phyloP scores from a whole-genome alignment of 306 rosid species.

The Comarum palustre region DNA sequence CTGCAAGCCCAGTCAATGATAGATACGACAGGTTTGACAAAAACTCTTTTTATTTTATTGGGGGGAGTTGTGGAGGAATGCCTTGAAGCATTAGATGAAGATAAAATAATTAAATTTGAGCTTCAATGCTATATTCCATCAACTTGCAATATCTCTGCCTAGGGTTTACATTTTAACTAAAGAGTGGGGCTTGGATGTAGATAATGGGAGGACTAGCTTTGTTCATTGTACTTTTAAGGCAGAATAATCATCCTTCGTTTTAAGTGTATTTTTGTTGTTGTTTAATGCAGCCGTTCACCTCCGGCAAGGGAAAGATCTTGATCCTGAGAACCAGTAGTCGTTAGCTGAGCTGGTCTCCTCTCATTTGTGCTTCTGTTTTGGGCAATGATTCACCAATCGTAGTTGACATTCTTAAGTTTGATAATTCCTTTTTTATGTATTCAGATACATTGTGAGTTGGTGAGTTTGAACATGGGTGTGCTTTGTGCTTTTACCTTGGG shows the following conservation, averaged over 20 bases:
- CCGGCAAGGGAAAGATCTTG: conserved; percentile 49
- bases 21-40: conserved; percentile 55
- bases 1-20: conserved; percentile 33
- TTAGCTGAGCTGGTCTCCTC: conserved; percentile 35
- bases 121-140: neutral
- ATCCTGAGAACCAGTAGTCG: conserved; percentile 37
- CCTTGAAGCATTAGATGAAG: neutral
- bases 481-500: neutral
- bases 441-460: conserved; percentile 18
- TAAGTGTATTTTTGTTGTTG: conserved; percentile 16
- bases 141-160: neutral
- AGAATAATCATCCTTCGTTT: neutral
- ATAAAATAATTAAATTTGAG: neutral
- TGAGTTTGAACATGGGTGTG: conserved; percentile 24
- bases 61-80: neutral
- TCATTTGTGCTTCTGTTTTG: conserved; percentile 10
- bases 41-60: neutral
- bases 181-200: no score
- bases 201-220: neutral
- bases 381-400: conserved; percentile 24
- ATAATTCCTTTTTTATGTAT: conserved; percentile 23
- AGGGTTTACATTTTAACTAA: neutral
- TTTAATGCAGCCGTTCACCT: conserved; percentile 64
- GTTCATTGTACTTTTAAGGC: neutral
- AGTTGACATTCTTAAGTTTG: conserved; percentile 19